Base-by-base conservation (phyloP, 805 yeast species). In the Starmera amethionina region DNA sequence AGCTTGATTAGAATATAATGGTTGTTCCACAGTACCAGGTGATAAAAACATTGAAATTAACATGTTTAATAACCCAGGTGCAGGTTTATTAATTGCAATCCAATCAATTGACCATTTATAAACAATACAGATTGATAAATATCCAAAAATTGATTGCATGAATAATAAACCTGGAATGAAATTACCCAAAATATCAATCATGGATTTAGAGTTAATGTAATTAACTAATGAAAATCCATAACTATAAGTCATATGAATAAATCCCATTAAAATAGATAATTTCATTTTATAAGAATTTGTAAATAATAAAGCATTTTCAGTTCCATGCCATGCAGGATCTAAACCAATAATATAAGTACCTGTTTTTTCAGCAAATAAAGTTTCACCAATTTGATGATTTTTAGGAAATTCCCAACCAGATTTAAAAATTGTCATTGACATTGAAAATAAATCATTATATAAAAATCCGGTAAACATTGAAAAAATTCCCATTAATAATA, bases 251-350 rank as follows among this genome's bases (percentile, higher is more conserved):
- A 93, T 93, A 63, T 93, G 99, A 34, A 76, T 63, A 64, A 82
- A 90, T 4, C 99, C 99, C 90, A 93, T 82, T 52, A 93, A 71
- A 43, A 93, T 82, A 2, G 97, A 88, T 46, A 93, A 69, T 63
- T 93, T 93, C 99, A 93, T 93, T 71, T 93, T 93, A 66, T 87
- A 93, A 4, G 97, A 89, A 66, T 93, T 93, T 41, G 95, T 75
- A 64, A 93, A 93, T 44, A 94, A 65, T 54, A 93, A 71, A 37
- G 80, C 80, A 67, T 93, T 93, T 49, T 93, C 98, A 36, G 97
- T 75, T n/a, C 97, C 96, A 61, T 93, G 99, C 99, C 99, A 93
- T 12, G 82, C 84, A 46, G 82, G 84, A 64, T 93, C 99, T 39
- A 93, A 63, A 43, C 99, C 99, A 58, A 90, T 67, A 6, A 80